Conservation (phyloP, 768 basidiomycete species). For the Psilocybe sp. region DNA sequence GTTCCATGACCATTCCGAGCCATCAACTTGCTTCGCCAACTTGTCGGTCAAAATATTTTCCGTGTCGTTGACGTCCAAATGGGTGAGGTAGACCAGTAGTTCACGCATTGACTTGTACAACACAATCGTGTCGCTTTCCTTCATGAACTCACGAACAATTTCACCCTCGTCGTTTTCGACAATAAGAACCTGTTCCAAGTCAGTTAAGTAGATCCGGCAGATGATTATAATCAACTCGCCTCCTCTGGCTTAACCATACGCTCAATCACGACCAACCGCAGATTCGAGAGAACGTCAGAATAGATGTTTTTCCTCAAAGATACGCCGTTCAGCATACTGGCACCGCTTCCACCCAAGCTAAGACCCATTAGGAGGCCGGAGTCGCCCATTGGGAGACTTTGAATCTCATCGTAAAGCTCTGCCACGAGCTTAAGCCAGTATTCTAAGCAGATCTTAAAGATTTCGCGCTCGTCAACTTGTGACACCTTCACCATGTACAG, state of each 20-base stretch:
- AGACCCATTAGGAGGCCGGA: conserved; percentile 86
- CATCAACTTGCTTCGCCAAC: conserved; percentile 94
- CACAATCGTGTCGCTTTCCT: conserved; percentile 97
- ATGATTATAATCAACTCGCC: conserved; percentile 41
- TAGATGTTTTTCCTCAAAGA: conserved; percentile 92
- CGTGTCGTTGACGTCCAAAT: conserved; percentile 93
- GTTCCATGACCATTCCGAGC: conserved; percentile 99
- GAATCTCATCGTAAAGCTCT: conserved; percentile 96
- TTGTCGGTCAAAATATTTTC: conserved; percentile 98
- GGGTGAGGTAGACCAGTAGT: conserved; percentile 94
- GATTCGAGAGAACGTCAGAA: conserved; percentile 89
- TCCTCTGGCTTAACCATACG: conserved; percentile 99
- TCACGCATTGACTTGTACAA: conserved; percentile 99
- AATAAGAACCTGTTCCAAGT: conserved; percentile 73
- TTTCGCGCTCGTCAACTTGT: conserved; percentile 96
- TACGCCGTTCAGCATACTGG: conserved; percentile 72
- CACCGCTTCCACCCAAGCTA: conserved; percentile 71
- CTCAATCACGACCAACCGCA: conserved; percentile 95
- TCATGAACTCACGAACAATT: conserved; percentile 98
- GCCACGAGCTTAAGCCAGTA: conserved; percentile 97
- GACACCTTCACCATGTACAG: conserved; percentile 98
- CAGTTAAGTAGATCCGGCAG: neutral
- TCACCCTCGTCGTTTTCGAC: conserved; percentile 99
- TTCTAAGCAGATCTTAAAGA: conserved; percentile 98
- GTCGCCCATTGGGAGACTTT: conserved; percentile 85